These are phyloP conservation scores for Capsicum baccatum DNA, from an alignment of 257 asterid genomes.

Conservation along the genomic window DNA sequence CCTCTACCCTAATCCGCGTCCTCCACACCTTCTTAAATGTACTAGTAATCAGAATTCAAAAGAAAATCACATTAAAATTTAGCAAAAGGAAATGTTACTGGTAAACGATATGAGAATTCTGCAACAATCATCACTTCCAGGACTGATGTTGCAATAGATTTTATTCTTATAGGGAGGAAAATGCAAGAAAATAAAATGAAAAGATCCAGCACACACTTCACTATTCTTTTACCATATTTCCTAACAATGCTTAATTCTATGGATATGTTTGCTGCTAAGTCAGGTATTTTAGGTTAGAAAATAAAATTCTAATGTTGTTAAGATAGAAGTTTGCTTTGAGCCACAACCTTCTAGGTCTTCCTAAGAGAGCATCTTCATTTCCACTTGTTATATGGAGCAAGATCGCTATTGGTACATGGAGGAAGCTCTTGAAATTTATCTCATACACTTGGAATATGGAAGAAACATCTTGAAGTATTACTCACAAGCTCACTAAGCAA, in stretches of 20 bases:
- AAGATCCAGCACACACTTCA: slow-evolving; percentile 4
- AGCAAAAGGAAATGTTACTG: neutral
- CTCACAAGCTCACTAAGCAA: neutral
- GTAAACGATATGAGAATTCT: neutral
- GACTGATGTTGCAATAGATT: slow-evolving; percentile 1
- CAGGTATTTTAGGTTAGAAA: slow-evolving; percentile 23
- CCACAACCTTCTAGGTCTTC: slow-evolving; percentile 6
- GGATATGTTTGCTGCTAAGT: neutral
- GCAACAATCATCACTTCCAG: neutral
- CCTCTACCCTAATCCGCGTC: too few relatives aligned
- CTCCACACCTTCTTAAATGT: neutral
- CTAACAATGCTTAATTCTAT: neutral
- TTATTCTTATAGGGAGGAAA: neutral
- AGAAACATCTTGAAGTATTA: slow-evolving; percentile 8
- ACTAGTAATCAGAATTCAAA: neutral
- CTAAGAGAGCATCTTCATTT: slow-evolving; percentile 15
- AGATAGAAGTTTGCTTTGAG: slow-evolving; percentile 5
- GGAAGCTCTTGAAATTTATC: slow-evolving; percentile 13
- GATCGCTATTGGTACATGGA: neutral
- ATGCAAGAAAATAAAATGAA: neutral
- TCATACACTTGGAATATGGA: neutral
- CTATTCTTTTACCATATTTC: neutral
- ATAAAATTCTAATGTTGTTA: neutral
- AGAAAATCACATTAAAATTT: neutral
- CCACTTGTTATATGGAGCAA: neutral